Evolutionary conservation across 2,329 filamentous ascomycete species (phyloP), one percentile per base, ranked within the genome.

Genomic region (Fusarium odoratissimum): DNA sequence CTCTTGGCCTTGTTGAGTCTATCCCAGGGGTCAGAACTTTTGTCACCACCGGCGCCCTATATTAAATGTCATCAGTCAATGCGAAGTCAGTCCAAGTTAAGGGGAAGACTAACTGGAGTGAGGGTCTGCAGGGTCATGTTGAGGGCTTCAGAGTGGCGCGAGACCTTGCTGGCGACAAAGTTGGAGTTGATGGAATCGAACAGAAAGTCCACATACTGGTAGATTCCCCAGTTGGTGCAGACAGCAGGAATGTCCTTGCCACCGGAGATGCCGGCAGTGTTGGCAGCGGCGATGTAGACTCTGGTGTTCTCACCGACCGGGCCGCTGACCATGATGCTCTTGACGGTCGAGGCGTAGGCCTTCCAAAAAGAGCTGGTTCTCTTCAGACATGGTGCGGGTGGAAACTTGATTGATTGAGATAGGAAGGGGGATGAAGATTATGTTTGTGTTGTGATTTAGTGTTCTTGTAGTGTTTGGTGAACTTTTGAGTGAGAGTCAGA

Each of bases 321-420:
- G 23, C 49, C 49, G 2, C 49, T n/a, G 23, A 40, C 33, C 49
- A 54, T 54, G 19, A 54, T 54, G 23, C 40, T 54, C 49, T 54
- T 54, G 5, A 54, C 23, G 19, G 49, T 54, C 5, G 49, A 40
- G 49, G 49, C 49, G 3, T 54, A 54, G 19, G 49, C 49, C 33
- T 54, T 54, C 49, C 49, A 54, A 38, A 38, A 54, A 54, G 33
- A 40, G 49, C 19, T 54, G 49, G 17, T 40, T 54, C 49, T 54
- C 49, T 40, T 54, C 49, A 28, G 23, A 54, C 49, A 54, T 54
- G 13, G 7, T 54, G 33, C 0, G 19, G 6, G 23, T 38, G 17
- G 19, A n/a, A 2, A 2, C 1, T 17, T 25, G 16, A 13, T 12
- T 23, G 3, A 16, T 37, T n/a, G 5, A 7, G 5, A 17, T 37